Evolutionary conservation across 768 basidiomycete genomes (phyloP), one percentile per base, ranked within the genome.

Genomic region (Tylopilus sp.): DNA sequence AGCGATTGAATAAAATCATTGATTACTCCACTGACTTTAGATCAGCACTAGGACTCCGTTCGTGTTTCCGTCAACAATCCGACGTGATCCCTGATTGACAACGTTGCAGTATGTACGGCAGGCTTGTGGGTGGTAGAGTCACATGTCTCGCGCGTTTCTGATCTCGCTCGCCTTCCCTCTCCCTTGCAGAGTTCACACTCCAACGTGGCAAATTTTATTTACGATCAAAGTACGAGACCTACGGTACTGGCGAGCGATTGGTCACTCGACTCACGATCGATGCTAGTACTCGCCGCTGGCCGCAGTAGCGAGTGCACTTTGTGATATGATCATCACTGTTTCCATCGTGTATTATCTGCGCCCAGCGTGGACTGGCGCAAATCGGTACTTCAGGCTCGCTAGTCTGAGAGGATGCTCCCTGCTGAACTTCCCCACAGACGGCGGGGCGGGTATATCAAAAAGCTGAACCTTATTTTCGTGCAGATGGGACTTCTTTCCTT

Each of bases 311-410:
- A 56, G 59, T n/a, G 55, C 64, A 18, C 1, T 54, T 18, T 66
- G 64, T 23, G 62, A 64, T 47, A 43, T 40, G 13, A 4, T 50
- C 43, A 64, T 67, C 48, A 64, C 59, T 2, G 3, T 4, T 12
- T 55, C 57, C 11, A 36, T 64, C n/a, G 28, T 46, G 0, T 60
- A 36, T 36, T 38, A 46, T n/a, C 23, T 38, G 35, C 45, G 23
- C 17, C 35, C 45, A 25, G 45, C 22, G 35, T n/a, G 45, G 35
- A 38, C 35, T n/a, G 45, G 45, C 23, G n/a, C n/a, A 36, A n/a
- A 25, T 26, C 45, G 45, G 45, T 46, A 36, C 52, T 43, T 39
- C n/a, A n/a, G 18, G 31, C 13, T 23, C 26, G 7, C 11, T 17
- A n/a, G n/a, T n/a, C n/a, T n/a, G n/a, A n/a, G n/a, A n/a, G n/a